Evolutionary conservation across 768 basidiomycete species (phyloP).

Genomic region (Lactifluus pinguis): DNA sequence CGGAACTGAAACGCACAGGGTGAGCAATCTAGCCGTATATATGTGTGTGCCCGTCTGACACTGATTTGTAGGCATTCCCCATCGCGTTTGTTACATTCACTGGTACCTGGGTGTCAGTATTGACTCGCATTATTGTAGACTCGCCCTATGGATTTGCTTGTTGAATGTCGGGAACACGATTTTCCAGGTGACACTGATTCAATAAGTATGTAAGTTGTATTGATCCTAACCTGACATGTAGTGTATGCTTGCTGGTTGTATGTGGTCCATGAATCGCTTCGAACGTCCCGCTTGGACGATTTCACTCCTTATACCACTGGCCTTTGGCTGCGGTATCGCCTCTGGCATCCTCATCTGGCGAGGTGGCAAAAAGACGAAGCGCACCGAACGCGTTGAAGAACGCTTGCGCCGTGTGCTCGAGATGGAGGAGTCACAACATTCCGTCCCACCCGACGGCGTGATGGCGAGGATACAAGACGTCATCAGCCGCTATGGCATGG

Average conservation of each 20-base stretch:
- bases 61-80: constrained; percentile 51
- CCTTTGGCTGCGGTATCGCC: constrained; percentile 69
- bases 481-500: not conserved
- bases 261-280: constrained; percentile 75
- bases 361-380: constrained; percentile 61
- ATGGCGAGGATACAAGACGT: constrained; percentile 4
- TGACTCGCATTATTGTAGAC: constrained; percentile 28
- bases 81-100: constrained; percentile 39
- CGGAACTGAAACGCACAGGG: constrained; percentile 71
- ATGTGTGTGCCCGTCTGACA: constrained; percentile 23
- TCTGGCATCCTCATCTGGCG: constrained; percentile 69
- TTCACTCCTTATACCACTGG: constrained; percentile 56
- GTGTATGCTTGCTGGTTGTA: constrained; percentile 60
- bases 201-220: not conserved
- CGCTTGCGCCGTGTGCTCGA: constrained; percentile 41
- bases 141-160: constrained; percentile 64
- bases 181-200: constrained; percentile 48
- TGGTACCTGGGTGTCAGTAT: not conserved
- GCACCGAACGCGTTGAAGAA: constrained; percentile 53
- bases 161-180: constrained; percentile 70
- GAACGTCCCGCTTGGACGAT: constrained; percentile 63
- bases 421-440: constrained; percentile 22
- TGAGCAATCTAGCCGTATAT: constrained; percentile 25
- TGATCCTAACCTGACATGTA: constrained; percentile 21
- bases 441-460: not conserved